Evolutionary conservation across 108 stramenopile species (phyloP).

Genomic region (Nannochloropsis oceanica): DNA sequence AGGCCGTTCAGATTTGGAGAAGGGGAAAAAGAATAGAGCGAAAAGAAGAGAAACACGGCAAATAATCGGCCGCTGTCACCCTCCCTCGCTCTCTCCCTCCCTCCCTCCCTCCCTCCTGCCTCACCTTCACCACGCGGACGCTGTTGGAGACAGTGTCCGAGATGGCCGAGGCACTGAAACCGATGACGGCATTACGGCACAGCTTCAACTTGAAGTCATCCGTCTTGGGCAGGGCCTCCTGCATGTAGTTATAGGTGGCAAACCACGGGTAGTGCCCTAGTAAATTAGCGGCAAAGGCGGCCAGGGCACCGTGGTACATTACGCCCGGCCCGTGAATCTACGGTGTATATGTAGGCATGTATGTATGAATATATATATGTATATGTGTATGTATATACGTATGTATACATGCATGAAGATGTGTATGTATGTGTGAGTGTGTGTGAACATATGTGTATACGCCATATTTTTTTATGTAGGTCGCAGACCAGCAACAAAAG

Average conservation of each 20-base stretch:
- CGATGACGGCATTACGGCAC: slow-evolving; percentile 74
- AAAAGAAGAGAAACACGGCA: no score
- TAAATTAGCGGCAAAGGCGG: slow-evolving; percentile 82
- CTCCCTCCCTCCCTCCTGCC: background rate
- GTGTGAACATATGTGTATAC: background rate
- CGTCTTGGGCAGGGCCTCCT: slow-evolving; percentile 79
- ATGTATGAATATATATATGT: background rate
- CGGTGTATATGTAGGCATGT: background rate
- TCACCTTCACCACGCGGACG: slow-evolving; percentile 90
- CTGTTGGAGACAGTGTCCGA: slow-evolving; percentile 89
- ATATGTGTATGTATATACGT: background rate
- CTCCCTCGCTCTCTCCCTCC: background rate
- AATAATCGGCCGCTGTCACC: no score
- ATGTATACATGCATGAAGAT: background rate
- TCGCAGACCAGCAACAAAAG: no score
- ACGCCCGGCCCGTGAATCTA: slow-evolving; percentile 48
- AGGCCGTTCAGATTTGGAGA: no score
- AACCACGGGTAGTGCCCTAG: slow-evolving; percentile 92
- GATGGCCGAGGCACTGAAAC: slow-evolving; percentile 78
- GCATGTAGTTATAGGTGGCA: slow-evolving; percentile 81
- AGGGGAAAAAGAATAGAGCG: no score
- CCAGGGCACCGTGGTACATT: slow-evolving; percentile 80
- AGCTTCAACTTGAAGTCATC: slow-evolving; percentile 51
- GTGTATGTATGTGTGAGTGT: no score
- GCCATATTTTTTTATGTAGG: no score